Percentiles rank a stretch among this genome's conserved stretches.
These are phyloP conservation scores for Setaria viridis DNA, from an alignment of 202 grass and related monocot genomes.

Conservation along the genomic window DNA sequence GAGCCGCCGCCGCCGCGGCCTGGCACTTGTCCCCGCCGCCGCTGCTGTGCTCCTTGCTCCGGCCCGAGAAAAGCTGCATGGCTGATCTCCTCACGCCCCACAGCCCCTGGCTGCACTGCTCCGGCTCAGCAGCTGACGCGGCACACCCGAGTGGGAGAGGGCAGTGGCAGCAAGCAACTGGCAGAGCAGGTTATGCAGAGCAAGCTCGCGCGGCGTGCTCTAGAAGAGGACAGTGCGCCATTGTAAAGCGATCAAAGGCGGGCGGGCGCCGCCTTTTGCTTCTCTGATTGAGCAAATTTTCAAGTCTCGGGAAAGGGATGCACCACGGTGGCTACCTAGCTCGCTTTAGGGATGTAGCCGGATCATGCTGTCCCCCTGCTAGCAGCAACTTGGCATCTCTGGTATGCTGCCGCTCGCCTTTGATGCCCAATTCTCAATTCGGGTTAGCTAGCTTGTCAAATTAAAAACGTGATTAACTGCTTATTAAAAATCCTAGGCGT, in stretches of 20 bases:
- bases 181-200: not conserved
- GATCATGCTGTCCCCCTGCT: conserved; percentile 64
- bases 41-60: conserved; percentile 55
- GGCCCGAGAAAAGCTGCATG: conserved; percentile 64
- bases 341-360: conserved; percentile 59
- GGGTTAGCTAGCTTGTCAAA: conserved; percentile 5
- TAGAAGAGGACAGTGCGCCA: conserved; percentile 42
- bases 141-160: not conserved
- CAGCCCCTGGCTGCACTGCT: not conserved
- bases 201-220: not conserved
- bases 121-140: not conserved
- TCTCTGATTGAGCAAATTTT: conserved; percentile 38
- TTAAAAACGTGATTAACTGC: conserved; percentile 40
- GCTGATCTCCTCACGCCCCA: not conserved
- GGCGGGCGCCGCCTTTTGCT: conserved; percentile 38
- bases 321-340: not conserved
- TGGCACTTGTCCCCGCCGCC: not conserved
- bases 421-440: conserved; percentile 11
- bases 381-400: conserved; percentile 54
- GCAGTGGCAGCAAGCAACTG: not conserved
- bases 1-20: not conserved
- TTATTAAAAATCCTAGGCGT: not conserved
- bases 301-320: conserved; percentile 39
- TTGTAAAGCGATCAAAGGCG: conserved; percentile 62
- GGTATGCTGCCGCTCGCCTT: conserved; percentile 20